Conservation (phyloP, 306 rosid genomes). For the Sicyos edulis region DNA sequence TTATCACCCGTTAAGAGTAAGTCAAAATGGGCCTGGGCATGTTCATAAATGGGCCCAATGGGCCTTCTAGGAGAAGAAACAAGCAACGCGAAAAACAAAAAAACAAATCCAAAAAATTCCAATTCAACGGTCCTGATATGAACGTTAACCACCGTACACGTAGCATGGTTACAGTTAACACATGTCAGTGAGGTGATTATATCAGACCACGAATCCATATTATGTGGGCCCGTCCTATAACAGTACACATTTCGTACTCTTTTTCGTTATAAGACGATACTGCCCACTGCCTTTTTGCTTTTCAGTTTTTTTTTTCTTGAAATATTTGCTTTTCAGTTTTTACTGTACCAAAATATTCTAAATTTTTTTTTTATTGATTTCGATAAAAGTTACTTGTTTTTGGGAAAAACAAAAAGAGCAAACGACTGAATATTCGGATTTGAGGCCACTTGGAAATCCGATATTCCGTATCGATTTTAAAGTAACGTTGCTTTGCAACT, state of each 20-base stretch:
- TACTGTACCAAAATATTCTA: no score
- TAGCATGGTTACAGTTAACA: neutral
- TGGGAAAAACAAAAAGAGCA: neutral
- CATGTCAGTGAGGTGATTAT: neutral
- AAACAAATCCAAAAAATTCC: neutral
- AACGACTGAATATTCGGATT: neutral
- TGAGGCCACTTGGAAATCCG: neutral
- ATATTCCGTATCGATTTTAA: slow-evolving; percentile 7
- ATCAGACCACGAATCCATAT: neutral
- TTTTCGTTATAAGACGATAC: neutral
- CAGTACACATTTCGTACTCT: slow-evolving; percentile 15
- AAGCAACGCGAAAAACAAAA: neutral
- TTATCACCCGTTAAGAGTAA: no score
- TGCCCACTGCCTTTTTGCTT: neutral
- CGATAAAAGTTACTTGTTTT: neutral
- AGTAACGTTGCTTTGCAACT: neutral
- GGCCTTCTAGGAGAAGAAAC: neutral
- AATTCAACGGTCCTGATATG: neutral
- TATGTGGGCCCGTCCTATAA: neutral
- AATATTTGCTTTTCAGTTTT: neutral
- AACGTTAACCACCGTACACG: slow-evolving; percentile 4
- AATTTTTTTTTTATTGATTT: no score
- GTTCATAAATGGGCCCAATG: neutral
- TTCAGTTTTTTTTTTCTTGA: no score
- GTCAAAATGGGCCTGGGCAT: no score